These are phyloP conservation scores for Entophlyctis luteolus DNA, from an alignment of 192 early-diverging fungal species.

Conservation along the genomic window DNA sequence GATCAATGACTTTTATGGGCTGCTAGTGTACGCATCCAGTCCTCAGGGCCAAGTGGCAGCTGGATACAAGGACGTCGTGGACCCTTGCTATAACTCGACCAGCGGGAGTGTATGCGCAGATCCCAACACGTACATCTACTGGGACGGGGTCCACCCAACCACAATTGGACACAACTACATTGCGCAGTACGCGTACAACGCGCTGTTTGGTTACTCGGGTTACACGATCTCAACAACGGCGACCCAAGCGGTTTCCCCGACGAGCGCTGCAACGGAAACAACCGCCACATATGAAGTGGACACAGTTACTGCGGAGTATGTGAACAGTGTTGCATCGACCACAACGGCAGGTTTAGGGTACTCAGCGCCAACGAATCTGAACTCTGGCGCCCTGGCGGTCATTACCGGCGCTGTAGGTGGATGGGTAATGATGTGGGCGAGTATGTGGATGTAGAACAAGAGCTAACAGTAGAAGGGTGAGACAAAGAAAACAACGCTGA, in stretches of 20 bases:
- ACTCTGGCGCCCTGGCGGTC: too few relatives aligned
- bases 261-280: background rate
- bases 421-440: too few relatives aligned
- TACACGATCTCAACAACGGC: conserved; percentile 1
- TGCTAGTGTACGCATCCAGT: background rate
- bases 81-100: conserved; percentile 3
- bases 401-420: too few relatives aligned
- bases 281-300: too few relatives aligned
- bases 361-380: too few relatives aligned
- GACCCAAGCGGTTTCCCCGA: background rate
- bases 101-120: background rate
- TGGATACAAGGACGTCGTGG: background rate
- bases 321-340: too few relatives aligned
- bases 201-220: background rate
- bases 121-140: background rate
- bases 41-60: background rate
- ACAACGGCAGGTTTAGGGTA: too few relatives aligned
- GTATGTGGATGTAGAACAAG: too few relatives aligned
- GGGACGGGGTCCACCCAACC: conserved; percentile 13
- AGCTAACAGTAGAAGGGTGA: too few relatives aligned
- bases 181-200: conserved; percentile 7
- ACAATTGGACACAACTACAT: background rate
- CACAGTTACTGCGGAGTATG: too few relatives aligned
- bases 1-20: background rate
- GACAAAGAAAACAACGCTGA: too few relatives aligned